Evolutionary conservation across 2,329 filamentous ascomycete species (phyloP).

Genomic region (Shiraia bambusicola): DNA sequence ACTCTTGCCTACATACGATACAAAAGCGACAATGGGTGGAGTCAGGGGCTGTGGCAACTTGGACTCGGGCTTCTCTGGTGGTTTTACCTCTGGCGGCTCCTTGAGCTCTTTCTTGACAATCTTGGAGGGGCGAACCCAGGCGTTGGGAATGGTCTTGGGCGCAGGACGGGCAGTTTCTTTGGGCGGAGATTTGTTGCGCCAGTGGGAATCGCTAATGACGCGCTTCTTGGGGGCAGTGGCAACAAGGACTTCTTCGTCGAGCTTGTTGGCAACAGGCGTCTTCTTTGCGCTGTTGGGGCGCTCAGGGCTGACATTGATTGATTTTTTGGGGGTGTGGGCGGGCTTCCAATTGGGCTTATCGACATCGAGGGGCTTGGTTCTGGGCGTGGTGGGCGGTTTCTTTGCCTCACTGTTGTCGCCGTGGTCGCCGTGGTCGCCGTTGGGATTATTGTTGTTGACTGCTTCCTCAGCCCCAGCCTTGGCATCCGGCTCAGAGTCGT

Average conservation of each 20-base stretch:
- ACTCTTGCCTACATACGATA: constrained; percentile 31
- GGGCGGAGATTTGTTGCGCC: constrained; percentile 60
- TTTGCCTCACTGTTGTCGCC: constrained; percentile 6
- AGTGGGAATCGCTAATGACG: constrained; percentile 90
- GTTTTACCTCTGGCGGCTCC: constrained; percentile 5
- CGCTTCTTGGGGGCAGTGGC: constrained; percentile 79
- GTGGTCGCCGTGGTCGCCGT: constrained; percentile 14
- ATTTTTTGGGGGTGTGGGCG: constrained; percentile 26
- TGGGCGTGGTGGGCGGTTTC: constrained; percentile 21
- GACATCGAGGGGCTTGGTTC: constrained; percentile 20
- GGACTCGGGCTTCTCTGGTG: constrained; percentile 11
- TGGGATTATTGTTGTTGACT: constrained; percentile 5
- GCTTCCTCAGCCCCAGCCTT: constrained; percentile 15
- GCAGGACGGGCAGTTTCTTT: constrained; percentile 35
- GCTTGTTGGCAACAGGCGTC: constrained; percentile 36
- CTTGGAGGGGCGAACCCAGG: constrained; percentile 42
- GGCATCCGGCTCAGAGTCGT: constrained; percentile 54
- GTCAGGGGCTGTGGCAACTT: constrained; percentile 17
- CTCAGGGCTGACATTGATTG: constrained; percentile 29
- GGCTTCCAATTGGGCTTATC: constrained; percentile 34
- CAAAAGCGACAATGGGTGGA: constrained; percentile 21
- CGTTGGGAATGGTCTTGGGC: constrained; percentile 41
- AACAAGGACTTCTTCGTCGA: constrained; percentile 50
- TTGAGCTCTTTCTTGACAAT: constrained; percentile 24
- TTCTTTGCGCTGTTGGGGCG: constrained; percentile 37